phyloP scores from a whole-genome alignment of 2,329 filamentous ascomycete species.

The Stagonosporopsis chrysanthemi region DNA sequence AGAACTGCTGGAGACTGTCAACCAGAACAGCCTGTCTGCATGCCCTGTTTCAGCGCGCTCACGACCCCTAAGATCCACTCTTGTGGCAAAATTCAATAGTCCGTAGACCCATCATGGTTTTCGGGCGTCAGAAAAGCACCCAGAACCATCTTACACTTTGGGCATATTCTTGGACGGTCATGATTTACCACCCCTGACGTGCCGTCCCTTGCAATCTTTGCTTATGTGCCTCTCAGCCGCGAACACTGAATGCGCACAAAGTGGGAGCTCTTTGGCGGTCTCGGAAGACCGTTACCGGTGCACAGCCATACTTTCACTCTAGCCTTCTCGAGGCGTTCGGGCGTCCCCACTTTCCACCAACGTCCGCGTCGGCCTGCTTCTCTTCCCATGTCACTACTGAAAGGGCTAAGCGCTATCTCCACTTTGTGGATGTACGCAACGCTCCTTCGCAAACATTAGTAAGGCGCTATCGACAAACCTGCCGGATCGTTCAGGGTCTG shows the following conservation, averaged over 20 bases:
- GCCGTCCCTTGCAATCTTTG: constrained; percentile 25
- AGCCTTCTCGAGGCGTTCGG: constrained; percentile 25
- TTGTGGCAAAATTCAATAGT: constrained; percentile 24
- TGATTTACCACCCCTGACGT: constrained; percentile 30
- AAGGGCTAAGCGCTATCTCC: constrained; percentile 29
- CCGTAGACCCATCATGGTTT: constrained; percentile 12
- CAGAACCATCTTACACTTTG: constrained; percentile 14
- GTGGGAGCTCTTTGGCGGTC: constrained; percentile 22
- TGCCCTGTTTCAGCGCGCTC: constrained; percentile 29
- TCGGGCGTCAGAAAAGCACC: constrained; percentile 24
- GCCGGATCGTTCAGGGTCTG: constrained; percentile 13
- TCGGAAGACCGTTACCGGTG: constrained; percentile 26
- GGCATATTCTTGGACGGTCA: constrained; percentile 29
- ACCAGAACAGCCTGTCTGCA: constrained; percentile 17
- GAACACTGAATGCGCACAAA: constrained; percentile 18
- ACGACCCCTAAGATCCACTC: constrained; percentile 22
- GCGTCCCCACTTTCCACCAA: constrained; percentile 34
- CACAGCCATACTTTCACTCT: constrained; percentile 28
- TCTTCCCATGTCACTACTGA: constrained; percentile 26
- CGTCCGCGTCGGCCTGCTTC: constrained; percentile 42
- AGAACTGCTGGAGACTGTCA: constrained; percentile 10
- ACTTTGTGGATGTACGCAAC: constrained; percentile 30
- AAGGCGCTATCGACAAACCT: constrained; percentile 25
- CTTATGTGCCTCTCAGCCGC: constrained; percentile 23
- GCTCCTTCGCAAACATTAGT: constrained; percentile 32